Conservation (phyloP, 73 alveolate genomes). For the Paramecium sonneborni region DNA sequence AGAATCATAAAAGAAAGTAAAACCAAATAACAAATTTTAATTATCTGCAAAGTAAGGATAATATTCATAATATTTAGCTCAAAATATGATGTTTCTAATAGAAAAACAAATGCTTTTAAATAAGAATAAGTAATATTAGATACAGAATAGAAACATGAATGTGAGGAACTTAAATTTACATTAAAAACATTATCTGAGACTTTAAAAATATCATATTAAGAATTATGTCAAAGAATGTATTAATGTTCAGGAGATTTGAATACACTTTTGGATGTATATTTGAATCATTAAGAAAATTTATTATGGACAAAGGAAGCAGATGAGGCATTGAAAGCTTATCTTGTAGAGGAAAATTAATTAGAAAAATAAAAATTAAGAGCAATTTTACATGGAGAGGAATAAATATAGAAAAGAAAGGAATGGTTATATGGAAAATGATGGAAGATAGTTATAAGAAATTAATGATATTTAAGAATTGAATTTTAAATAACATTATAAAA, state of each 20-base stretch:
- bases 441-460: not conserved
- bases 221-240: not conserved
- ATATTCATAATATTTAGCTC: not conserved
- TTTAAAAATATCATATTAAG: not conserved
- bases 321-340: conserved; percentile 1
- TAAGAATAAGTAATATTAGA: not conserved
- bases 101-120: not conserved
- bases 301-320: conserved; percentile 51
- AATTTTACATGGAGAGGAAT: not conserved
- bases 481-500: not conserved
- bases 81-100: not conserved
- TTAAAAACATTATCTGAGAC: not conserved
- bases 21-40: not conserved
- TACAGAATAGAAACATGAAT: not conserved
- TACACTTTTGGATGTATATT: not conserved
- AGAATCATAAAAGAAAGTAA: not conserved
- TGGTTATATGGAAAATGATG: not conserved
- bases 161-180: not conserved
- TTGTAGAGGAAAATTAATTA: not conserved
- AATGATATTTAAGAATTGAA: conserved; percentile 15
- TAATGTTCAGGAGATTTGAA: conserved; percentile 34
- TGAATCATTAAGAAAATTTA: not conserved
- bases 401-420: not conserved
- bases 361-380: not conserved
- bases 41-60: not conserved